Evolutionary conservation across 345 rosid species (phyloP), one percentile per base, ranked within the genome.

Genomic region (Nephelium lappaceum): DNA sequence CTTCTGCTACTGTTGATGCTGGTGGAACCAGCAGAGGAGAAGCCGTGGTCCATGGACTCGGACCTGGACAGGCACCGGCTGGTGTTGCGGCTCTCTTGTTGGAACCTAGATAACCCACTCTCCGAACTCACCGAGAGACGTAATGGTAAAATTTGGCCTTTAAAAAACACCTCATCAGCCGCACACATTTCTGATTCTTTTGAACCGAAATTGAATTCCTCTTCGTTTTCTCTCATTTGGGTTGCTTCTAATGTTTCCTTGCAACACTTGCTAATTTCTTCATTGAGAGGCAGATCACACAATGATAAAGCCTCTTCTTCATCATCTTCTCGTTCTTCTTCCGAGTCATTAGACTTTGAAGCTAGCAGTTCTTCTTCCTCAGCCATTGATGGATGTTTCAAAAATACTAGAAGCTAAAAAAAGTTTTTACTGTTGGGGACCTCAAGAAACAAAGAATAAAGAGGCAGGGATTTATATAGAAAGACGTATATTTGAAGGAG

Each of bases 231-330:
- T 14, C 69, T 47, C 67, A 66, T 75, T 79, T 51, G 80, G 53
- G 74, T 27, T 39, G 75, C 71, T 66, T 77, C 86, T 21, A 21
- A 19, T n/a, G 0, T 21, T 21, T 66, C 15, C 6, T 39, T 24
- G 16, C 51, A n/a, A 67, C 18, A 79, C 43, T 78, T 58, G 25
- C 36, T n/a, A n/a, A n/a, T 27, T 65, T 81, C 88, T 58, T 81
- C 82, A 12, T 78, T 83, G 63, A 87, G 77, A 25, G 95, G 95
- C 42, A 93, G 64, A 86, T 93, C 97, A 82, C 85, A 86, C 3
- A 91, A 80, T 2, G 97, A 93, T 73, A 93, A 81, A 60, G 95
- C 83, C 84, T 93, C 95, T 47, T 89, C 97, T 31, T 88, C 93
- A 2, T 84, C 90, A 42, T 79, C 89, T 1, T 67, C 84, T 1